Percentiles rank a stretch among this genome's conserved stretches.
phyloP scores from a whole-genome alignment of 768 basidiomycete genomes.

The Trametopsis cervina region DNA sequence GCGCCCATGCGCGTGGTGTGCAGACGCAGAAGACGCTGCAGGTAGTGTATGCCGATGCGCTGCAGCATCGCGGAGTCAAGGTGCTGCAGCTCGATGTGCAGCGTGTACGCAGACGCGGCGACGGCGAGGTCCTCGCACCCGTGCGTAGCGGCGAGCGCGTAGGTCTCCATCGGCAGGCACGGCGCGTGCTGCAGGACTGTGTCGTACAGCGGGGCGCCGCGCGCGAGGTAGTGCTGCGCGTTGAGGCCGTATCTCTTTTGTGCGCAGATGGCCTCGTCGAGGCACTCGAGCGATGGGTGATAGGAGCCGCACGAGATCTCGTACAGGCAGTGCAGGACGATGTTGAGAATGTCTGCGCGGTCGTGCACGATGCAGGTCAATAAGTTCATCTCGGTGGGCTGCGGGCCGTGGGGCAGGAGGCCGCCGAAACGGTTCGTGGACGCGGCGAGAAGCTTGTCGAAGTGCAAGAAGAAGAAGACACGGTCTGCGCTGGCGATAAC shows the following conservation, averaged over 20 bases:
- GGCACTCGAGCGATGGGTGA: slow-evolving; percentile 54
- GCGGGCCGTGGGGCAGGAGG: slow-evolving; percentile 37
- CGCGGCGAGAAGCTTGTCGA: slow-evolving; percentile 43
- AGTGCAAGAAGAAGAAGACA: slow-evolving; percentile 84
- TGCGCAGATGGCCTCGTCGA: slow-evolving; percentile 47
- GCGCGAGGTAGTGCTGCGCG: slow-evolving; percentile 38
- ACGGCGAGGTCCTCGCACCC: slow-evolving; percentile 59
- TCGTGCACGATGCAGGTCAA: slow-evolving; percentile 51
- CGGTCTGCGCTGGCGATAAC: slow-evolving; percentile 65
- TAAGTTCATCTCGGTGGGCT: slow-evolving; percentile 31
- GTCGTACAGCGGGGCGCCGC: slow-evolving; percentile 46
- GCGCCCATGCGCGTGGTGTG: slow-evolving; percentile 79
- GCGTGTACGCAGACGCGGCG: neutral
- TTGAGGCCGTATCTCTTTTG: slow-evolving; percentile 54
- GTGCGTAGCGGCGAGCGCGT: slow-evolving; percentile 60
- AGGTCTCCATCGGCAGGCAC: slow-evolving; percentile 61
- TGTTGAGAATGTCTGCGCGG: slow-evolving; percentile 55
- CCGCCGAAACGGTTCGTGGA: slow-evolving; percentile 65
- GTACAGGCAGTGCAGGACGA: slow-evolving; percentile 68
- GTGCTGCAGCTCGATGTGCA: slow-evolving; percentile 53
- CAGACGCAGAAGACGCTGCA: slow-evolving; percentile 76
- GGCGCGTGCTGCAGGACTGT: slow-evolving; percentile 63
- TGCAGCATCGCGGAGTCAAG: slow-evolving; percentile 49
- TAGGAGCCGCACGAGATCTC: slow-evolving; percentile 69
- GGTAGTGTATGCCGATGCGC: slow-evolving; percentile 66